Conservation (phyloP, 164 flowering plant genomes). For the Macadamia tetraphylla region DNA sequence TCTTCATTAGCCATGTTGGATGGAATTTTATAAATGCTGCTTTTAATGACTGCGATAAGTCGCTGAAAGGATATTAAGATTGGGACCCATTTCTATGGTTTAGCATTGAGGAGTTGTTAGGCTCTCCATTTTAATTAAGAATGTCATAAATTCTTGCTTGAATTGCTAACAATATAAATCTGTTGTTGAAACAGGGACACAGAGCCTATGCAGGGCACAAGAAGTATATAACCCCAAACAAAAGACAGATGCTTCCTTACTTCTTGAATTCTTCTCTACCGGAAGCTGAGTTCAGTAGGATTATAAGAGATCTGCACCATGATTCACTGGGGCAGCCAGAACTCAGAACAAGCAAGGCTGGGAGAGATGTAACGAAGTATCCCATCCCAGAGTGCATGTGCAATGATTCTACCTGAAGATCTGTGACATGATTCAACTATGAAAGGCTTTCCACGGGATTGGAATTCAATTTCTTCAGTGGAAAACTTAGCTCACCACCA, state of each 20-base stretch:
- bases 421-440: background rate
- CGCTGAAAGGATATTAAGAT: too few relatives aligned
- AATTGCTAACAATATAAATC: slow-evolving; percentile 4
- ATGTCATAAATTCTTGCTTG: background rate
- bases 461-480: too few relatives aligned
- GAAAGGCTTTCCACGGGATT: too few relatives aligned
- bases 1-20: too few relatives aligned
- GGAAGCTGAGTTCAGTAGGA: slow-evolving; percentile 59
- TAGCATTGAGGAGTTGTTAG: background rate
- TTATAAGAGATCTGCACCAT: slow-evolving; percentile 60
- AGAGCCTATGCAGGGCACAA: slow-evolving; percentile 95
- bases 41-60: too few relatives aligned
- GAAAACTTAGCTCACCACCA: too few relatives aligned
- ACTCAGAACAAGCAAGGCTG: slow-evolving; percentile 59
- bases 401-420: slow-evolving; percentile 21
- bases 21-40: too few relatives aligned
- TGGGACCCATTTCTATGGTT: background rate
- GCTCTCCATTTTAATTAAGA: background rate
- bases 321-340: slow-evolving; percentile 95
- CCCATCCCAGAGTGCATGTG: slow-evolving; percentile 97
- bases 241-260: slow-evolving; percentile 81
- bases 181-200: slow-evolving; percentile 57
- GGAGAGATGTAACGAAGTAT: slow-evolving; percentile 87
- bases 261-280: slow-evolving; percentile 72
- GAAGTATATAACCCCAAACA: slow-evolving; percentile 91